Evolutionary conservation across 768 basidiomycete genomes (phyloP).

Genomic region (Gymnopilus junonius): DNA sequence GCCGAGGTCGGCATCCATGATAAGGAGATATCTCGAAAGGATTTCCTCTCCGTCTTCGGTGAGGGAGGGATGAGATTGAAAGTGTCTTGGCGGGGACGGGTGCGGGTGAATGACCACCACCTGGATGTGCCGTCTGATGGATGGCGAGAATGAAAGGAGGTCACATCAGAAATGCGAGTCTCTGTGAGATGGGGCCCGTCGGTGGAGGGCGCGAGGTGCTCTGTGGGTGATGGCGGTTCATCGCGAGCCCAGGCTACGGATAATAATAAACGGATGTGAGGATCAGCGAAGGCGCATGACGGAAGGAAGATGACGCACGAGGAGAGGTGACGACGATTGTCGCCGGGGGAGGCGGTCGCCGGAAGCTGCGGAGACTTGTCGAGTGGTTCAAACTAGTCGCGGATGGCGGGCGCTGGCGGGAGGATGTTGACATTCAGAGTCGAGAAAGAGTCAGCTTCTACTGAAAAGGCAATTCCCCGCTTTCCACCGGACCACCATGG

Average conservation of each 20-base stretch:
- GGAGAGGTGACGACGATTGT: conserved; percentile 69
- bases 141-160: conserved; percentile 53
- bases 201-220: conserved; percentile 34
- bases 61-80: conserved; percentile 22
- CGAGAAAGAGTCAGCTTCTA: conserved; percentile 2
- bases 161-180: conserved; percentile 53
- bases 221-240: conserved; percentile 77
- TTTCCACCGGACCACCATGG: conserved; percentile 13
- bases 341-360: conserved; percentile 47
- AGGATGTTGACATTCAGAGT: conserved; percentile 35
- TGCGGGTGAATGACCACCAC: conserved; percentile 79
- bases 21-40: conserved; percentile 50
- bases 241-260: conserved; percentile 79
- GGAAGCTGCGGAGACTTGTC: conserved; percentile 35
- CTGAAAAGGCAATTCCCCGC: conserved; percentile 14
- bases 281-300: background rate
- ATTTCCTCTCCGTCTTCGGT: conserved; percentile 37
- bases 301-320: conserved; percentile 49
- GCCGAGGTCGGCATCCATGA: conserved; percentile 54
- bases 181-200: conserved; percentile 37
- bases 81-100: conserved; percentile 41
- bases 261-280: conserved; percentile 5
- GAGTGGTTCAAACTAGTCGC: conserved; percentile 37
- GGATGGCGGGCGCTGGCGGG: conserved; percentile 39
- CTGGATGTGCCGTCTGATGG: conserved; percentile 49